phyloP scores from a whole-genome alignment of 768 basidiomycete genomes.

The Lenzites betulinus region DNA sequence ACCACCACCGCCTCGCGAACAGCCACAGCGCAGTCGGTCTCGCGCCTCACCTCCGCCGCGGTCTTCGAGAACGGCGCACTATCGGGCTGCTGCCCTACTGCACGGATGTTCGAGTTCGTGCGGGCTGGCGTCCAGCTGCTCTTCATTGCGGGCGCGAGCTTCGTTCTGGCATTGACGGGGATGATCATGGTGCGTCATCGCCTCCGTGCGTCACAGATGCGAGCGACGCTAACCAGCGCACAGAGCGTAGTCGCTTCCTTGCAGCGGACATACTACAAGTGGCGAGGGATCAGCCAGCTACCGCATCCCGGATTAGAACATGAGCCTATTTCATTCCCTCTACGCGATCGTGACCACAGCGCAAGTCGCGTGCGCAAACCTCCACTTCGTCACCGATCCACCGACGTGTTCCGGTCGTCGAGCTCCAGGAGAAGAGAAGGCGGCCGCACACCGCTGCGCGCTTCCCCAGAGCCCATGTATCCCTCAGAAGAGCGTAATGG shows the following conservation, averaged over 20 bases:
- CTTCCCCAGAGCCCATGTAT: slow-evolving; percentile 6
- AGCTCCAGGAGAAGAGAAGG: too few species aligned
- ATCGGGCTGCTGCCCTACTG: slow-evolving; percentile 5
- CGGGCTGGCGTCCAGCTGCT: slow-evolving; percentile 1
- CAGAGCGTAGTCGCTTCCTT: slow-evolving; percentile 15
- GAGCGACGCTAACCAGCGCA: neutral
- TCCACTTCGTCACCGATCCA: neutral
- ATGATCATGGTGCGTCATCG: slow-evolving; percentile 4
- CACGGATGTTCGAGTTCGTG: slow-evolving; percentile 11
- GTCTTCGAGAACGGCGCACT: slow-evolving; percentile 4
- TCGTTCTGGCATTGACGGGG: slow-evolving; percentile 9
- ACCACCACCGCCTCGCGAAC: slow-evolving; percentile 1
- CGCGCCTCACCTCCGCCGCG: slow-evolving; percentile 9
- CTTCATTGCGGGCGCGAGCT: slow-evolving; percentile 6
- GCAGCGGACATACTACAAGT: neutral
- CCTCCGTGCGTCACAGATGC: too few species aligned
- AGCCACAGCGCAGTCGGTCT: slow-evolving; percentile 12
- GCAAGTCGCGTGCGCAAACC: neutral
- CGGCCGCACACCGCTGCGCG: neutral
- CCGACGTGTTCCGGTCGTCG: neutral
- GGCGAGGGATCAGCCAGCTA: neutral
- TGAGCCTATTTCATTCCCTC: neutral
- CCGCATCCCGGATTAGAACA: neutral
- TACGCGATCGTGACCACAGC: neutral
- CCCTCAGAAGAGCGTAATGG: neutral